A percentile compares a stretch with the other conserved stretches of the same genome.
phyloP scores from a whole-genome alignment of 192 early-diverging fungal genomes.

The Gamsiella multidivaricata region DNA sequence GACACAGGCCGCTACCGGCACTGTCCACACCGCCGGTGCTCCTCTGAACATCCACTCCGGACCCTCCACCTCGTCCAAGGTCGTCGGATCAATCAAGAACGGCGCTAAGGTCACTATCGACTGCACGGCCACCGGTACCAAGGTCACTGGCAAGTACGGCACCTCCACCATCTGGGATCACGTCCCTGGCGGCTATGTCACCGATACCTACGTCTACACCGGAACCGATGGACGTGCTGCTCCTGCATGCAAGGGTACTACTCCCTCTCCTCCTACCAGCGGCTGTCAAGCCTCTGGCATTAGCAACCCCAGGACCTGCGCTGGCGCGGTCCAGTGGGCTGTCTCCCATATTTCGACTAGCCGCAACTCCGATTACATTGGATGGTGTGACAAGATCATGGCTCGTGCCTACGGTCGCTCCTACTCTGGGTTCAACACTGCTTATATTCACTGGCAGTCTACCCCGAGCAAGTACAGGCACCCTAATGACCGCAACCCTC shows the following conservation, averaged over 20 bases:
- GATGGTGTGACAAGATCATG: slow-evolving; percentile 20
- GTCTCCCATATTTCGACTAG: background rate
- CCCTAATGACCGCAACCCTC: slow-evolving; percentile 2
- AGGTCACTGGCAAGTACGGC: slow-evolving; percentile 3
- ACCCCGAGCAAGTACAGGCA: slow-evolving; percentile 7
- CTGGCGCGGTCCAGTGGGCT: slow-evolving; percentile 1
- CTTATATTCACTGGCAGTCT: slow-evolving; percentile 2
- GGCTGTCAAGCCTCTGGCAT: slow-evolving; percentile 11
- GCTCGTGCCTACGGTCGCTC: slow-evolving; percentile 6
- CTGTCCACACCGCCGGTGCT: slow-evolving; percentile 2
- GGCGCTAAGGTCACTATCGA: slow-evolving; percentile 1
- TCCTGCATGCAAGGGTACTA: slow-evolving; percentile 4
- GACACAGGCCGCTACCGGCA: slow-evolving; percentile 7
- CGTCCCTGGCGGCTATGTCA: slow-evolving; percentile 8
- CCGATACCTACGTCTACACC: slow-evolving; percentile 19
- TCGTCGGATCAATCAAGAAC: slow-evolving; percentile 2
- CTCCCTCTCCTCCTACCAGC: background rate
- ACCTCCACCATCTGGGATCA: slow-evolving; percentile 14
- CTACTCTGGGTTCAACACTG: slow-evolving; percentile 10
- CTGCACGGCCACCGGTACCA: slow-evolving; percentile 16
- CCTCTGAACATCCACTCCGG: slow-evolving; percentile 16
- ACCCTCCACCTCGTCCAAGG: slow-evolving; percentile 1
- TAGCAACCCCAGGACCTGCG: slow-evolving; percentile 9
- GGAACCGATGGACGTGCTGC: slow-evolving; percentile 12
- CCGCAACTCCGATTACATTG: slow-evolving; percentile 2